Evolutionary conservation across 1,284 basidiomycete genomes (phyloP).

Genomic region (Ganoderma multipileum): DNA sequence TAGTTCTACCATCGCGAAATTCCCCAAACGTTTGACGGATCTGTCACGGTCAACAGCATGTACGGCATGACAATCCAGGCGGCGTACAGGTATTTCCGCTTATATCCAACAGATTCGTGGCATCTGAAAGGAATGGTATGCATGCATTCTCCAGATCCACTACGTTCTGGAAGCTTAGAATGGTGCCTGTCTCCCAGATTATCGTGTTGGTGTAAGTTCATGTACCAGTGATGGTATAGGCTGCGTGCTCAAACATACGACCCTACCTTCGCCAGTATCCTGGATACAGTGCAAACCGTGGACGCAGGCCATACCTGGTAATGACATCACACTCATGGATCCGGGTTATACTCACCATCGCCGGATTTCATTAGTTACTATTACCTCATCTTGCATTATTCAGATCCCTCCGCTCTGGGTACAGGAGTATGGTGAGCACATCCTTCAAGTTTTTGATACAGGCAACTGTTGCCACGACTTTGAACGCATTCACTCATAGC

Average conservation of each 20-base stretch:
- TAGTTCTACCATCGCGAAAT: background rate
- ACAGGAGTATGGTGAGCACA: background rate
- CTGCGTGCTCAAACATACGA: background rate
- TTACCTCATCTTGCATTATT: background rate
- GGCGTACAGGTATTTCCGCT: background rate
- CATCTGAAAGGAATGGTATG: background rate
- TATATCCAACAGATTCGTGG: background rate
- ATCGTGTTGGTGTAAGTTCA: background rate
- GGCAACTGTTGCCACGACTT: background rate
- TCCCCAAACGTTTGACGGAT: background rate
- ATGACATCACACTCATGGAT: background rate
- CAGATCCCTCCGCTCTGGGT: background rate
- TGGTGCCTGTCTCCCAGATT: background rate
- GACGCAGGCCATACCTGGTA: background rate
- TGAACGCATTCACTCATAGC: background rate
- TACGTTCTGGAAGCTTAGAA: background rate
- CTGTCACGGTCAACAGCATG: background rate
- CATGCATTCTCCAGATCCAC: background rate
- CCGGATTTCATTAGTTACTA: background rate
- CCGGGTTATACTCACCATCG: background rate
- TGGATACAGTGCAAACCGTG: background rate
- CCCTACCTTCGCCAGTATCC: background rate
- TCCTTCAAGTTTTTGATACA: background rate
- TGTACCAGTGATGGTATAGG: background rate
- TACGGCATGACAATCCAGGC: background rate